phyloP scores from a whole-genome alignment of 345 rosid species.

The Alliaria petiolata region DNA sequence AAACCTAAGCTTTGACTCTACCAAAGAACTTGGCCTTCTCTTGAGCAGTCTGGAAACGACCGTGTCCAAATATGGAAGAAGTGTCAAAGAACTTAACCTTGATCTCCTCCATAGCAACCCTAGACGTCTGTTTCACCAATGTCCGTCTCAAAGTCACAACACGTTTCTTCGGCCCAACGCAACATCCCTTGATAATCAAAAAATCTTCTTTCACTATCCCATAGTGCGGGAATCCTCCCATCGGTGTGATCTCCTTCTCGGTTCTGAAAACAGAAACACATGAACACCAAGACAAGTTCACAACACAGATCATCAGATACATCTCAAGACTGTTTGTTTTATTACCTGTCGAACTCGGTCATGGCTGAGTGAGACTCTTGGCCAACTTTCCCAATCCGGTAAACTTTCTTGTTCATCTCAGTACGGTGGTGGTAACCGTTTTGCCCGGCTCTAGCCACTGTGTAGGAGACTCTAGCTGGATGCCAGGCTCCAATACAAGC shows the following conservation, averaged over 20 bases:
- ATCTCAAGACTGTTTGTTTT: not conserved
- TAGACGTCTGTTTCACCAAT: conserved; percentile 64
- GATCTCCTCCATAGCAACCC: conserved; percentile 67
- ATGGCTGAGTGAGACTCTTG: conserved; percentile 71
- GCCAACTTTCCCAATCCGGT: conserved; percentile 73
- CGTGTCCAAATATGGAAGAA: conserved; percentile 69
- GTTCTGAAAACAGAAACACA: conserved; percentile 26
- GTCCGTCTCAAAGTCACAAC: conserved; percentile 85
- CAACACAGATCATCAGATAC: not conserved
- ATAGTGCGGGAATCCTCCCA: conserved; percentile 92
- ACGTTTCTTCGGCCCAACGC: conserved; percentile 89
- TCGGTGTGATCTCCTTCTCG: conserved; percentile 86
- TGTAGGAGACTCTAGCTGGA: conserved; percentile 94
- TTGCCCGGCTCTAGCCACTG: conserved; percentile 97
- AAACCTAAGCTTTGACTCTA: conserved; percentile 48
- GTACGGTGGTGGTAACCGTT: conserved; percentile 94
- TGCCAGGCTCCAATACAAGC: conserved; percentile 99
- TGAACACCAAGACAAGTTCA: conserved; percentile 11
- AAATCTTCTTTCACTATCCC: conserved; percentile 84
- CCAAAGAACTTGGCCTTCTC: conserved; percentile 80
- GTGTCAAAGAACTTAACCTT: conserved; percentile 75
- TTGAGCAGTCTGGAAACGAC: conserved; percentile 72
- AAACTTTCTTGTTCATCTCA: conserved; percentile 88
- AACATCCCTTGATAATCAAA: conserved; percentile 81
- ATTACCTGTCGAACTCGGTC: conserved; percentile 81